Conservation (phyloP, 1,139 yeast species). For the Lipomyces yarrowii region DNA sequence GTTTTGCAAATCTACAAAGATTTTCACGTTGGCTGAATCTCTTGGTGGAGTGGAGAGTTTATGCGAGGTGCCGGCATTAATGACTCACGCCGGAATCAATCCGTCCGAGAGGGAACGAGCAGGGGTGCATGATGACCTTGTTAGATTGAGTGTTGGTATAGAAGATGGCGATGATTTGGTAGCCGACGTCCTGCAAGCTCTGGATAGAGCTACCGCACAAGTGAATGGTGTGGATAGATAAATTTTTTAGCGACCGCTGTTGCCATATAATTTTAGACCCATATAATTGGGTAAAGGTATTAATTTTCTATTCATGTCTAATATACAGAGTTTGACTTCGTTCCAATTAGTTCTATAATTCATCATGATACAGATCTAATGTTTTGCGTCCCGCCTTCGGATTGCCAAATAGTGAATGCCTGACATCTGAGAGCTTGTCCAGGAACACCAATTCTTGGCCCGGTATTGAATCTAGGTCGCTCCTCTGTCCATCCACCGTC, state of each 20-base stretch:
- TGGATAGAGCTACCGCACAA: conserved; percentile 44
- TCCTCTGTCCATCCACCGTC: not conserved
- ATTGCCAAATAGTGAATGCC: conserved; percentile 79
- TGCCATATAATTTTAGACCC: not conserved
- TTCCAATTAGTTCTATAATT: conserved; percentile 44
- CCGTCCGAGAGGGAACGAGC: conserved; percentile 74
- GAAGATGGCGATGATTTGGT: conserved; percentile 81
- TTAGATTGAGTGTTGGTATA: conserved; percentile 84
- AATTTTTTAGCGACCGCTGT: not conserved
- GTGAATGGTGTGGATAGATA: not conserved
- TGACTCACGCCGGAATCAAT: conserved; percentile 94
- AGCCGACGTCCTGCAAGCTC: conserved; percentile 72
- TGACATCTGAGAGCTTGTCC: conserved; percentile 33
- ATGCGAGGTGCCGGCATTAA: conserved; percentile 85
- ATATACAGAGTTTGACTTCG: not conserved
- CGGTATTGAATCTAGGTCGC: not conserved
- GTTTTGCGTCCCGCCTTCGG: conserved; percentile 69
- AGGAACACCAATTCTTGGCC: conserved; percentile 21
- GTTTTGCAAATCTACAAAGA: conserved; percentile 72
- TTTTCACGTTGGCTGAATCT: conserved; percentile 86
- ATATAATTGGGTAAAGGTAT: not conserved
- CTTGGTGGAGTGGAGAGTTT: conserved; percentile 89
- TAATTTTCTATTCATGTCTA: not conserved
- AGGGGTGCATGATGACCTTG: conserved; percentile 81
- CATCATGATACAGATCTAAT: conserved; percentile 48